phyloP scores from a whole-genome alignment of 2,329 filamentous ascomycete species.

The Pseudocercospora cruenta region DNA sequence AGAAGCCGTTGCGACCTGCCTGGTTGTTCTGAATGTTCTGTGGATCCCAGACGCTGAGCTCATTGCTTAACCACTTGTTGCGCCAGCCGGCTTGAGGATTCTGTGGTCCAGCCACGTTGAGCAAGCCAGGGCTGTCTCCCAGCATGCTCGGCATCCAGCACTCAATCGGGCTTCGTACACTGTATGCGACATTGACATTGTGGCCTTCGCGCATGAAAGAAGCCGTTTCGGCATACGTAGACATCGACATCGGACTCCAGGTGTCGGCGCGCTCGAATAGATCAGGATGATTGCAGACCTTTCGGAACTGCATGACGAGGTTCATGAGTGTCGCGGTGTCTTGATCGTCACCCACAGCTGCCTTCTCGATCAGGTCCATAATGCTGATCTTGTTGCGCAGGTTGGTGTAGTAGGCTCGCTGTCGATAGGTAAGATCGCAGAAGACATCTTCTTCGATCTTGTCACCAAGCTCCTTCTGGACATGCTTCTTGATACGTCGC shows the following conservation, averaged over 20 bases:
- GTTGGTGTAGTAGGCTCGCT: constrained; percentile 89
- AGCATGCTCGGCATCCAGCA: constrained; percentile 80
- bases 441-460: constrained; percentile 97
- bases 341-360: constrained; percentile 87
- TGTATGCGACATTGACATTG: constrained; percentile 81
- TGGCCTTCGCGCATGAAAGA: constrained; percentile 90
- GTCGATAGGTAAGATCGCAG: constrained; percentile 94
- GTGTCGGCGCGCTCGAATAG: constrained; percentile 94
- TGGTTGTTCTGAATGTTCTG: constrained; percentile 72
- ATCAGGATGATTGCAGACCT: constrained; percentile 98
- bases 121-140: constrained; percentile 77
- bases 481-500: constrained; percentile 98
- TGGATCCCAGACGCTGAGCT: constrained; percentile 90
- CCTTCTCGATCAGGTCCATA: constrained; percentile 97
- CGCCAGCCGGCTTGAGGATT: constrained; percentile 80
- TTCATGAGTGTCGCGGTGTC: constrained; percentile 98
- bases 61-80: constrained; percentile 72
- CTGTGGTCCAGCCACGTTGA: constrained; percentile 72
- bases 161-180: constrained; percentile 81
- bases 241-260: constrained; percentile 78
- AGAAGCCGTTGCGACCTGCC: constrained; percentile 67
- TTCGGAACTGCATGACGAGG: constrained; percentile 98
- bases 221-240: constrained; percentile 91
- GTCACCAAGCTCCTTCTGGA: constrained; percentile 97
- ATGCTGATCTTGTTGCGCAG: constrained; percentile 97